A percentile compares a stretch with the other conserved stretches of the same genome.
Evolutionary conservation across 495 filamentous ascomycete genomes (phyloP).

Genomic region (Opeltia flavorubescens): DNA sequence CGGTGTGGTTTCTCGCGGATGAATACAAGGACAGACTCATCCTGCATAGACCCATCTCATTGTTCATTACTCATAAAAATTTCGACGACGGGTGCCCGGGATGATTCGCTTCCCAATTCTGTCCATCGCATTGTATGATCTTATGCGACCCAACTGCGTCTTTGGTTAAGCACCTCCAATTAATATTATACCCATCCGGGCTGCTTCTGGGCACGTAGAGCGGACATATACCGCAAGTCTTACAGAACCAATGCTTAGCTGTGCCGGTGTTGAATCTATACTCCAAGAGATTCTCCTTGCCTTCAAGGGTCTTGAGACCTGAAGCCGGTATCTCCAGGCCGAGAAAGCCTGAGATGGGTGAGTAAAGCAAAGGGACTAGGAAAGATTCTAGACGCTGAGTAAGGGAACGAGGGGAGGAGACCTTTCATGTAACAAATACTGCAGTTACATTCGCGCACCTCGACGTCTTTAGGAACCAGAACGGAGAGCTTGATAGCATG

Average conservation of each 20-base stretch:
- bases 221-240: slow-evolving; percentile 7
- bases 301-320: slow-evolving; percentile 1
- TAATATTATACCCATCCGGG: slow-evolving; percentile 5
- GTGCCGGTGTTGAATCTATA: slow-evolving; percentile 8
- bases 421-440: slow-evolving; percentile 9
- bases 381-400: not conserved
- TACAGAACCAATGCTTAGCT: slow-evolving; percentile 9
- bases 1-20: too few relatives aligned
- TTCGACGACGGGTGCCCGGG: too few relatives aligned
- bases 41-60: too few relatives aligned
- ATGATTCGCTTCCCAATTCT: slow-evolving; percentile 7
- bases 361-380: not conserved
- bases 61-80: too few relatives aligned
- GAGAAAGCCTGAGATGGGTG: slow-evolving; percentile 1
- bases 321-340: slow-evolving; percentile 1
- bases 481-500: not conserved
- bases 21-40: too few relatives aligned
- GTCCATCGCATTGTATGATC: slow-evolving; percentile 4
- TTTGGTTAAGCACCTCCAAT: slow-evolving; percentile 2
- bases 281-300: not conserved
- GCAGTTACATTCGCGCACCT: slow-evolving; percentile 8
- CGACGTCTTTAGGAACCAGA: not conserved
- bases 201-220: slow-evolving; percentile 6
- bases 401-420: not conserved
- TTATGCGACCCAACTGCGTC: not conserved